Percentiles rank a stretch among this genome's conserved stretches.
These are phyloP conservation scores for Wallemia hederae DNA, from an alignment of 1,284 basidiomycete genomes.

Conservation along the genomic window DNA sequence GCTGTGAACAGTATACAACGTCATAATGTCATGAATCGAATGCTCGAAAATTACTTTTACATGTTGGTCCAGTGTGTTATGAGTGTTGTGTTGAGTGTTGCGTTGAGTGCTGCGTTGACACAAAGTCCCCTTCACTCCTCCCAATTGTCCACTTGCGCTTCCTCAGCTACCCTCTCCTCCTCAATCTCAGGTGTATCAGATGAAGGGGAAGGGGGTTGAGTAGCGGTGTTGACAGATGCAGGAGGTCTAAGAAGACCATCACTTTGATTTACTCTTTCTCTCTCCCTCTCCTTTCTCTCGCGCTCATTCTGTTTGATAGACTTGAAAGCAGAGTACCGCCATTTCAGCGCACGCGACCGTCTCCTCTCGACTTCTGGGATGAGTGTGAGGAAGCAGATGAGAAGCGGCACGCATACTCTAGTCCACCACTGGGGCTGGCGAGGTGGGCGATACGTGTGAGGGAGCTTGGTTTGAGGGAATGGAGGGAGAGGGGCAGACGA, in stretches of 20 bases:
- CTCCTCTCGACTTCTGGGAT: neutral
- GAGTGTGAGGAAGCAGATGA: neutral
- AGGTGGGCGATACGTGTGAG: neutral
- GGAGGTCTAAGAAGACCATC: too few relatives aligned
- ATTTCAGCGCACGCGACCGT: neutral
- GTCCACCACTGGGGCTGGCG: neutral
- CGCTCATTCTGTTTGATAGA: neutral
- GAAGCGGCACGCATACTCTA: neutral
- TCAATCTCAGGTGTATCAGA: neutral
- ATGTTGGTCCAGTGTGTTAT: too few relatives aligned
- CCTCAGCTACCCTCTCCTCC: neutral
- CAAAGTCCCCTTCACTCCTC: neutral
- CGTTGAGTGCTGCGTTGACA: neutral
- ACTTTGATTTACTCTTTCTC: neutral
- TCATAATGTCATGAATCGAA: too few relatives aligned
- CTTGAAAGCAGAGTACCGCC: neutral
- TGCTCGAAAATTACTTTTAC: too few relatives aligned
- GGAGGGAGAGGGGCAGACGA: neutral
- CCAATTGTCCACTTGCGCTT: neutral
- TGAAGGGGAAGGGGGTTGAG: too few relatives aligned
- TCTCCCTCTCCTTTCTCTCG: neutral
- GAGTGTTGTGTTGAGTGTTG: too few relatives aligned
- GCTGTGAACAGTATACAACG: too few relatives aligned
- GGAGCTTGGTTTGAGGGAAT: neutral
- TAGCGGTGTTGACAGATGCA: too few relatives aligned